phyloP scores from a whole-genome alignment of 352 stramenopile species.

The Phytopythium montanum region DNA sequence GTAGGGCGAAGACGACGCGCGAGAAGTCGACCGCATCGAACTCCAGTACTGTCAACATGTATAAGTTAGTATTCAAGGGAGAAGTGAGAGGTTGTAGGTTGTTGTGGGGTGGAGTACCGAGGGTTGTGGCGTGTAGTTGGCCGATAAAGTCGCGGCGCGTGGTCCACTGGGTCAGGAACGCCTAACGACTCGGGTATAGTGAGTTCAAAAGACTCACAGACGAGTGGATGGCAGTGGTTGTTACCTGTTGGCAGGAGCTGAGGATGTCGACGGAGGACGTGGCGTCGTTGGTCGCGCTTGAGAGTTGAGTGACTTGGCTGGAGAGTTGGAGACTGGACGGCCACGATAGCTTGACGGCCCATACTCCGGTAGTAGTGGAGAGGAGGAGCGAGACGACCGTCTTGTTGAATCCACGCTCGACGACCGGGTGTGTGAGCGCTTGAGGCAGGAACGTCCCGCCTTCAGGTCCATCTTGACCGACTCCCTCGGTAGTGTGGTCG shows the following conservation, averaged over 20 bases:
- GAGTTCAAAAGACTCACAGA: not conserved
- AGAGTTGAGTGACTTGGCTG: slow-evolving; percentile 32
- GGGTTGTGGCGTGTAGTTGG: slow-evolving; percentile 22
- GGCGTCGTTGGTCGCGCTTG: slow-evolving; percentile 14
- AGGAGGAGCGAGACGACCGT: slow-evolving; percentile 6
- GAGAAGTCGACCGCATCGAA: slow-evolving; percentile 48
- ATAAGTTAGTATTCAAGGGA: slow-evolving; percentile 2
- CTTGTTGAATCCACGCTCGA: not conserved
- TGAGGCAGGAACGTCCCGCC: not conserved
- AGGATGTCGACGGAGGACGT: slow-evolving; percentile 35
- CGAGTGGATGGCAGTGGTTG: not conserved
- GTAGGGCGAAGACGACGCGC: slow-evolving; percentile 44
- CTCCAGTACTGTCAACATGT: slow-evolving; percentile 29
- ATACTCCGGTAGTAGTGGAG: not conserved
- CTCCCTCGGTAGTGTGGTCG: not conserved
- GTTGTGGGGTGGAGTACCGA: too few relatives aligned
- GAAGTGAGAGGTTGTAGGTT: not conserved
- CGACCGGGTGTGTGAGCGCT: not conserved
- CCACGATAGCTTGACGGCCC: slow-evolving; percentile 22
- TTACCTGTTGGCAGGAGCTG: slow-evolving; percentile 32
- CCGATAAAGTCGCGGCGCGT: slow-evolving; percentile 34
- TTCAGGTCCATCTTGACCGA: not conserved
- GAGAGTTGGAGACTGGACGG: slow-evolving; percentile 25
- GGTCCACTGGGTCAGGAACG: slow-evolving; percentile 37
- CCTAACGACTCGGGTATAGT: slow-evolving; percentile 9